Evolutionary conservation across 2,329 filamentous ascomycete genomes (phyloP), one percentile per base, ranked within the genome.

Genomic region (Cladosporium halotolerans): DNA sequence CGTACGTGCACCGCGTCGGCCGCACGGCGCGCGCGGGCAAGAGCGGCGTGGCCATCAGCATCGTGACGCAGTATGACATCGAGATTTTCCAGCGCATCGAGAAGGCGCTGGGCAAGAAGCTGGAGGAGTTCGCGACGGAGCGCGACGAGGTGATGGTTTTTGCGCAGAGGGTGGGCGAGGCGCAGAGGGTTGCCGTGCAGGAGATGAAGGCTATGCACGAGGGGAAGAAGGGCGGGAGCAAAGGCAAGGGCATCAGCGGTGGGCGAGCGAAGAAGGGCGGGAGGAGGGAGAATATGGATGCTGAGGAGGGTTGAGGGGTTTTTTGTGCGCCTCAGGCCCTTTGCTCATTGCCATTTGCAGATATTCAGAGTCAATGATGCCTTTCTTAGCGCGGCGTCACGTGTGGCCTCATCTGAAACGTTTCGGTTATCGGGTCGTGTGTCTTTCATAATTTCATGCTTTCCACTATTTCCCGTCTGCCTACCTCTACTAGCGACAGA

Each of bases 71-170:
- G 70, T 95, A 95, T 61, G 90, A 95, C 63, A 74, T 91, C 1
- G 88, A 91, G 68, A 79, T 93, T 34, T 95, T 82, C 71, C 73
- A 85, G 63, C 77, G 89, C 16, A 95, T 95, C 47, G 91, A 96
- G 70, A 82, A 83, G 5, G 88, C 89, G 0, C 74, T 96, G 10
- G 88, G 87, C 10, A 87, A 86, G 73, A 84, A 91, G 71, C 74
- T 95, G 52, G 70, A 77, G 0, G 84, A 88, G 66, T 87, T 87
- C 63, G 74, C 80, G 7, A 77, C 82, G 0, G 81, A 84, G 45
- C 89, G 89, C 73, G 89, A 93, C 14, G 89, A 95, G 66, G 88
- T 91, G 0, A 87, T 95, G 82, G 79, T 91, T 0, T 85, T 95
- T 69, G 83, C 84, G 60, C 76, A 82, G 52, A 78, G 88, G 2